Evolutionary conservation across 2,329 filamentous ascomycete species (phyloP), one percentile per base, ranked within the genome.

Genomic region (Truncatella angustata): DNA sequence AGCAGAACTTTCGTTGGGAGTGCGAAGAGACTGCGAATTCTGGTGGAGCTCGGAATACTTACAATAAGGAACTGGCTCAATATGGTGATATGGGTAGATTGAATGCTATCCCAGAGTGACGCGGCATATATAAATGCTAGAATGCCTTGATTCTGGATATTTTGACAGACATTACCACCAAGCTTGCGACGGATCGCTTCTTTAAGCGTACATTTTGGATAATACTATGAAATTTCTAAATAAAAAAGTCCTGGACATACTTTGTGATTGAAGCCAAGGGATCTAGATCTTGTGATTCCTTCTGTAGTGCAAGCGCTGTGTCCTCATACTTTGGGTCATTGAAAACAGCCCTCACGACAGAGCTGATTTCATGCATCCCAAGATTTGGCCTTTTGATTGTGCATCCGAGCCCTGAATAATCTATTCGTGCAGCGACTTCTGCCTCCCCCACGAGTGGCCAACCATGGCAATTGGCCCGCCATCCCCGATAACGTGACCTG

Each of bases 401-500:
- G 1, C 34, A 7, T 34, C 49, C 49, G 12, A 51, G n/a, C 4
- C 37, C 37, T 34, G 26, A 37, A 10, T 24, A 45, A 5, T 44
- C 37, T 23, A 37, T 51, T 14, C 37, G 26, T 1, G 37, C 40
- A 6, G 20, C 23, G 20, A 45, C 40, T 23, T 51, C 37, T 2
- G 66, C 9, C 49, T 51, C 45, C 23, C 45, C 49, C 47, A 23
- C n/a, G 50, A 43, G 9, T 40, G 36, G 10, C 52, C 54, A 10
- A 53, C 40, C 9, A 51, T 21, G 16, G 56, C 52, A 11, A 56
- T 34, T 2, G 56, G 56, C 9, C 53, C 52, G 11, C 54, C 54
- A 30, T 52, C 32, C 11, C 36, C 35, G 16, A 46, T 46, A 6
- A 37, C 54, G 34, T 56, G 56, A 14, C 96, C n/a, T 18, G 52